Evolutionary conservation across 805 yeast species (phyloP).

Genomic region (Cyberlindnera amylophila): DNA sequence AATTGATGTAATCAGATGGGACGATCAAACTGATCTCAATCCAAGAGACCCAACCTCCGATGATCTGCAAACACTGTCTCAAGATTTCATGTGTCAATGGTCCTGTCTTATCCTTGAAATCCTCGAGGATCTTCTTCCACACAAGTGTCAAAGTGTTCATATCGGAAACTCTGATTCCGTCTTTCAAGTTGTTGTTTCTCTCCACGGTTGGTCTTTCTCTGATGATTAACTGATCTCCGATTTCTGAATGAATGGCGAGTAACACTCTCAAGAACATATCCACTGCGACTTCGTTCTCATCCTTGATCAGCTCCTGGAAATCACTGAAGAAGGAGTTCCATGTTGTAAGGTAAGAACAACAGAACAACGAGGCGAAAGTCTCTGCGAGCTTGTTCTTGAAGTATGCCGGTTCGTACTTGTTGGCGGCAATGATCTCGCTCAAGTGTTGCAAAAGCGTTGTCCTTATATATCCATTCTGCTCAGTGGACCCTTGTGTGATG

Average conservation of each 20-base stretch:
- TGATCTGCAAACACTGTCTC: conserved; percentile 54
- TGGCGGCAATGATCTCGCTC: conserved; percentile 17
- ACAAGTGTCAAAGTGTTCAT: conserved; percentile 58
- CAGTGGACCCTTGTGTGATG: conserved; percentile 21
- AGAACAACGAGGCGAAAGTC: conserved; percentile 49
- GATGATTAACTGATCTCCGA: conserved; percentile 84
- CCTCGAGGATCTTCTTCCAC: conserved; percentile 60
- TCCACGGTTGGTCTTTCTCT: conserved; percentile 61
- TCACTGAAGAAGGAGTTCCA: conserved; percentile 54
- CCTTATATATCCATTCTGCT: conserved; percentile 24
- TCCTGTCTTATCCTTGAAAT: conserved; percentile 29
- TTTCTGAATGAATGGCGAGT: conserved; percentile 77
- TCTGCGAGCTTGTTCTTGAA: conserved; percentile 57
- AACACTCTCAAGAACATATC: conserved; percentile 78
- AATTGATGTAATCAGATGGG: conserved; percentile 24
- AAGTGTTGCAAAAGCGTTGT: conserved; percentile 21
- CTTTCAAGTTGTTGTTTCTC: conserved; percentile 73
- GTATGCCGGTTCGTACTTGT: conserved; percentile 35
- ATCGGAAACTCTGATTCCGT: conserved; percentile 73
- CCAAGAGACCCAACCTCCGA: conserved; percentile 92
- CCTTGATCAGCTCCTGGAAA: conserved; percentile 35
- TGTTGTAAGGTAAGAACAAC: conserved; percentile 40
- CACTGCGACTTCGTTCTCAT: conserved; percentile 28
- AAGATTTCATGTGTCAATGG: conserved; percentile 43
- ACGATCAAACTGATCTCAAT: conserved; percentile 38